Evolutionary conservation across 305 asterid species (phyloP).

Genomic region (Lippia alba): DNA sequence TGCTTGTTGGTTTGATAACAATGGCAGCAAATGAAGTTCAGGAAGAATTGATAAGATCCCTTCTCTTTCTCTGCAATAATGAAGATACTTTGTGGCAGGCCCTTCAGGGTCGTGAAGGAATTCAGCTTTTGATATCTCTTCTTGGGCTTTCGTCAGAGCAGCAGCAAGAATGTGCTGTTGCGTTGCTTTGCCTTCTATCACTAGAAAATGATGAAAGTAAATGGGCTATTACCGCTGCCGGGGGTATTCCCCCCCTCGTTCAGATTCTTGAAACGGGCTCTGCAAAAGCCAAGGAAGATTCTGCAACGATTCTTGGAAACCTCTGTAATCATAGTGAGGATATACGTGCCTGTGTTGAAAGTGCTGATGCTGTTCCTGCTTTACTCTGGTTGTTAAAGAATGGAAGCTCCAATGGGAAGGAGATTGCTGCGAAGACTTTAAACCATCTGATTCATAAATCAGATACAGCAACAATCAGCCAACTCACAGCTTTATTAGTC

Average conservation of each 20-base stretch:
- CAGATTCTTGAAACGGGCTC: slow-evolving; percentile 98
- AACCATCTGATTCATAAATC: slow-evolving; percentile 99
- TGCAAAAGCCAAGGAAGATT: slow-evolving; percentile 95
- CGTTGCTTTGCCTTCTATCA: slow-evolving; percentile 89
- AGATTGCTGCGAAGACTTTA: slow-evolving; percentile 94
- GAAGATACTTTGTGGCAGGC: slow-evolving; percentile 97
- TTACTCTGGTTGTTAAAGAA: slow-evolving; percentile 95
- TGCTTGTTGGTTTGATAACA: slow-evolving; percentile 93
- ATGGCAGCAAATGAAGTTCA: slow-evolving; percentile 95
- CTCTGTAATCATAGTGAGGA: slow-evolving; percentile 99
- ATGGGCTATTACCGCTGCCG: slow-evolving; percentile 99
- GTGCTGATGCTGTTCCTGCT: slow-evolving; percentile 99
- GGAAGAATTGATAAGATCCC: slow-evolving; percentile 88
- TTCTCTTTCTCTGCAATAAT: slow-evolving; percentile 84
- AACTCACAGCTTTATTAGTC: slow-evolving; percentile 90
- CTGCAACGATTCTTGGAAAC: slow-evolving; percentile 97
- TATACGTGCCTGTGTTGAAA: slow-evolving; percentile 98
- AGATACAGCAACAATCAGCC: slow-evolving; percentile 98
- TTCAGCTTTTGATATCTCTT: slow-evolving; percentile 94
- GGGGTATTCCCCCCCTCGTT: slow-evolving; percentile 99
- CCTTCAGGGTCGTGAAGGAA: slow-evolving; percentile 99
- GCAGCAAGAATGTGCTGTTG: slow-evolving; percentile 99
- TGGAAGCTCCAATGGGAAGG: slow-evolving; percentile 96
- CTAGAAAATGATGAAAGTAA: slow-evolving; percentile 96
- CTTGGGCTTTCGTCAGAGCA: slow-evolving; percentile 99